These are phyloP conservation scores for Podila epicladia DNA, from an alignment of 192 early-diverging fungal genomes.

Conservation along the genomic window DNA sequence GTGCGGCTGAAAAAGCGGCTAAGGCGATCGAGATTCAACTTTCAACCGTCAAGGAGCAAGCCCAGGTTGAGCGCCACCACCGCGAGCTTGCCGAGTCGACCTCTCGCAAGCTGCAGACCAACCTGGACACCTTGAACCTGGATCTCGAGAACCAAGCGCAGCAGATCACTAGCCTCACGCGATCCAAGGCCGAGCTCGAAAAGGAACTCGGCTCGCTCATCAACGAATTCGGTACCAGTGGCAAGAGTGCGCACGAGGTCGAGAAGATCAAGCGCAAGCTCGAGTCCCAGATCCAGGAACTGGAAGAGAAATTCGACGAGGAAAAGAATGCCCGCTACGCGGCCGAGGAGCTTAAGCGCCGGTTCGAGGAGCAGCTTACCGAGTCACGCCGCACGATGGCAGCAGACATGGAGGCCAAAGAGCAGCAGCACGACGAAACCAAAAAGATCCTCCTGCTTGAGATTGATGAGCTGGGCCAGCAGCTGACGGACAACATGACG, in stretches of 20 bases:
- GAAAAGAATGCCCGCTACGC: conserved; percentile 64
- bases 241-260: conserved; percentile 78
- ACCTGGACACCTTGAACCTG: conserved; percentile 63
- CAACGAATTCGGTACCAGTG: conserved; percentile 79
- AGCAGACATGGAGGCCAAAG: conserved; percentile 68
- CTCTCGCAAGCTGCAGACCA: conserved; percentile 65
- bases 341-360: conserved; percentile 73
- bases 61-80: conserved; percentile 68
- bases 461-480: conserved; percentile 65
- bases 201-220: conserved; percentile 72
- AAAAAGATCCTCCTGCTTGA: conserved; percentile 70
- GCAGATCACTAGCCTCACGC: conserved; percentile 63
- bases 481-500: conserved; percentile 61
- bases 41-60: conserved; percentile 54
- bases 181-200: conserved; percentile 73
- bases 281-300: conserved; percentile 66
- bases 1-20: conserved; percentile 68
- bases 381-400: conserved; percentile 76
- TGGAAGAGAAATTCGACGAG: conserved; percentile 70
- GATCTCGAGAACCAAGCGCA: conserved; percentile 67
- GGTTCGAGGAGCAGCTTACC: conserved; percentile 73
- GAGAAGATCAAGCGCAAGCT: conserved; percentile 72
- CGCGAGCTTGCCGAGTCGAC: conserved; percentile 70
- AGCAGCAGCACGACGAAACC: conserved; percentile 78
- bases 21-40: conserved; percentile 72